Conservation (phyloP, 2,329 filamentous ascomycete species). For the Pyrenochaeta sp. region DNA sequence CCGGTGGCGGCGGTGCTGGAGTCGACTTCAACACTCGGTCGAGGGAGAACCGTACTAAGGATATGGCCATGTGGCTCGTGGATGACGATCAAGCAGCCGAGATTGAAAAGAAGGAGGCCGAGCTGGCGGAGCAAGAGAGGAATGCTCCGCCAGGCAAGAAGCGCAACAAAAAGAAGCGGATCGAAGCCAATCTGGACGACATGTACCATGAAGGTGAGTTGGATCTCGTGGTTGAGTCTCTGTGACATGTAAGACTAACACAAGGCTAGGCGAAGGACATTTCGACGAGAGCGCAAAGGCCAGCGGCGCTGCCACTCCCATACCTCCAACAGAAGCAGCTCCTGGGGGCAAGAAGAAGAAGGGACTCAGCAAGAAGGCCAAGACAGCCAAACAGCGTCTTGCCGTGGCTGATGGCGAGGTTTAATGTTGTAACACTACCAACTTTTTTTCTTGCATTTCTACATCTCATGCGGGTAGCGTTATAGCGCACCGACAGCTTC, state of each 20-base stretch:
- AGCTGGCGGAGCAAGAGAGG: slow-evolving; percentile 74
- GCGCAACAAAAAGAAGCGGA: slow-evolving; percentile 70
- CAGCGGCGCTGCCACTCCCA: slow-evolving; percentile 85
- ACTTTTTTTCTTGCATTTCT: slow-evolving; percentile 16
- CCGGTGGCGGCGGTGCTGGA: slow-evolving; percentile 79
- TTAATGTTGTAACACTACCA: slow-evolving; percentile 24
- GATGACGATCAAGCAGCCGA: slow-evolving; percentile 96
- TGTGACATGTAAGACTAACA: slow-evolving; percentile 35
- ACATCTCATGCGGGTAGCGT: slow-evolving; percentile 8
- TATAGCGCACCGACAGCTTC: not conserved
- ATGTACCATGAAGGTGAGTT: slow-evolving; percentile 98
- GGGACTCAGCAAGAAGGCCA: slow-evolving; percentile 61
- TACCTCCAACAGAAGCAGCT: slow-evolving; percentile 56
- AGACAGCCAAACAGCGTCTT: slow-evolving; percentile 59
- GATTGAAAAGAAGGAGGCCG: slow-evolving; percentile 91
- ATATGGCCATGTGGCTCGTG: slow-evolving; percentile 98
- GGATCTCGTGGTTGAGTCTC: not conserved
- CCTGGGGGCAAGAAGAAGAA: slow-evolving; percentile 64
- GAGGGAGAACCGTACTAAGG: slow-evolving; percentile 92
- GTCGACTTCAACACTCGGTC: slow-evolving; percentile 97
- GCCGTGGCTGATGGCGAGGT: slow-evolving; percentile 58
- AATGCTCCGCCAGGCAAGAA: slow-evolving; percentile 50
- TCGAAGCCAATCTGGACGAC: slow-evolving; percentile 80
- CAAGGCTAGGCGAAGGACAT: slow-evolving; percentile 83
- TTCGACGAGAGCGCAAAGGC: slow-evolving; percentile 90